Conservation (phyloP, 805 yeast species). For the Pichia deserticola region DNA sequence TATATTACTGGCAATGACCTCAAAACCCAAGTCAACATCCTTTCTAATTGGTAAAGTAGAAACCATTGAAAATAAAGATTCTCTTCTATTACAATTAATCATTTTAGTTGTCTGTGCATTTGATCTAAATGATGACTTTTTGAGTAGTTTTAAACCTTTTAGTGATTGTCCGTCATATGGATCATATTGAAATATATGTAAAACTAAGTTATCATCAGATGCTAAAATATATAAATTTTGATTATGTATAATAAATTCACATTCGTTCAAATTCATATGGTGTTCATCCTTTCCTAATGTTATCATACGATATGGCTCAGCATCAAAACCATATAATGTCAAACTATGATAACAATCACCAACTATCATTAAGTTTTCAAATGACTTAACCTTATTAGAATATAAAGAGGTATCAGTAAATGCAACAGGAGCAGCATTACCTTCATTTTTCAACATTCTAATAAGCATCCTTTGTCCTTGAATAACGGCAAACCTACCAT, state of each 20-base stretch:
- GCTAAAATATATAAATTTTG: constrained; percentile 60
- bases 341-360: constrained; percentile 77
- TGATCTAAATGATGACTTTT: constrained; percentile 61
- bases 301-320: constrained; percentile 87
- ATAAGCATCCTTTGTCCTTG: constrained; percentile 82
- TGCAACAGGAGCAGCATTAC: constrained; percentile 86
- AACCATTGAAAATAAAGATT: constrained; percentile 24
- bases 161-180: constrained; percentile 84
- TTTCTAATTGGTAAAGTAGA: constrained; percentile 23
- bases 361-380: constrained; percentile 71
- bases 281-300: constrained; percentile 67
- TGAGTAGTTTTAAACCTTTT: constrained; percentile 69
- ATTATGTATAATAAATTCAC: constrained; percentile 71
- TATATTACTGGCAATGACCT: constrained; percentile 59
- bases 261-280: constrained; percentile 52
- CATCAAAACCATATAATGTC: constrained; percentile 83
- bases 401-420: constrained; percentile 81
- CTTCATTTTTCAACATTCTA: constrained; percentile 69
- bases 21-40: constrained; percentile 35
- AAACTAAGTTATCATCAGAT: constrained; percentile 57
- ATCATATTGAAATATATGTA: constrained; percentile 77
- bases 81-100: constrained; percentile 35
- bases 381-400: constrained; percentile 70
- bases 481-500: constrained; percentile 75
- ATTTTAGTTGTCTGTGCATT: constrained; percentile 55